Evolutionary conservation across 2,329 filamentous ascomycete species (phyloP).

Genomic region (Meredithiella fracta): DNA sequence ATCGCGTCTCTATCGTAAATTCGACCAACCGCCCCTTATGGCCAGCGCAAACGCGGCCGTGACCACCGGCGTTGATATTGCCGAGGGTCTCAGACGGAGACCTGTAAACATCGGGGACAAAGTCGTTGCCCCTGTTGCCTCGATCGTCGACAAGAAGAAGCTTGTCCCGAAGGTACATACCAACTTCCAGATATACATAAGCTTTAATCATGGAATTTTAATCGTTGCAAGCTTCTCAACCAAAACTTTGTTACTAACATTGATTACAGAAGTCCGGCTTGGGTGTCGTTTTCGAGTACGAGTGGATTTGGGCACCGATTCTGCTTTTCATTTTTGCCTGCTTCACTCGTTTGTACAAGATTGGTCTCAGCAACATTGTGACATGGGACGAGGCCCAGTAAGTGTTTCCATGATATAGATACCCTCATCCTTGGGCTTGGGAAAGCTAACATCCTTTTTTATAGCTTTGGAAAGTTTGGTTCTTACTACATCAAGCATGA

Average conservation of each 20-base stretch:
- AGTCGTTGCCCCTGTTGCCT: slow-evolving; percentile 16
- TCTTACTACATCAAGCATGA: slow-evolving; percentile 98
- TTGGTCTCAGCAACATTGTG: slow-evolving; percentile 49
- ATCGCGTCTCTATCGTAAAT: not conserved
- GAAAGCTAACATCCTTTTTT: not conserved
- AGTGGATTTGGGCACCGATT: slow-evolving; percentile 44
- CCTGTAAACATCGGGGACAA: slow-evolving; percentile 21
- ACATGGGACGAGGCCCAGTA: slow-evolving; percentile 54
- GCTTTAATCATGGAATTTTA: not conserved
- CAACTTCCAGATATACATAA: not conserved
- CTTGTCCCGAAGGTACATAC: slow-evolving; percentile 34
- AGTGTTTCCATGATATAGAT: slow-evolving; percentile 19
- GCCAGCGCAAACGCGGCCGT: slow-evolving; percentile 37
- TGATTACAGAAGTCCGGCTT: slow-evolving; percentile 36
- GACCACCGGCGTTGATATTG: slow-evolving; percentile 43
- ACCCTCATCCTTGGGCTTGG: not conserved
- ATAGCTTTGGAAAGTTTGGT: slow-evolving; percentile 86
- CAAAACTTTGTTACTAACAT: slow-evolving; percentile 6
- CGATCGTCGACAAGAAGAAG: slow-evolving; percentile 42
- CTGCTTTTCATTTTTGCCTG: slow-evolving; percentile 45
- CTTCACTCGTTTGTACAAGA: slow-evolving; percentile 54
- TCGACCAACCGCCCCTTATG: slow-evolving; percentile 24
- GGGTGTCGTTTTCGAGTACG: slow-evolving; percentile 45
- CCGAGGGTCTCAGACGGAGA: slow-evolving; percentile 40
- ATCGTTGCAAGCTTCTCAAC: too few relatives aligned